Evolutionary conservation across 148 eudicot genomes (phyloP).

Genomic region (Silene conica): DNA sequence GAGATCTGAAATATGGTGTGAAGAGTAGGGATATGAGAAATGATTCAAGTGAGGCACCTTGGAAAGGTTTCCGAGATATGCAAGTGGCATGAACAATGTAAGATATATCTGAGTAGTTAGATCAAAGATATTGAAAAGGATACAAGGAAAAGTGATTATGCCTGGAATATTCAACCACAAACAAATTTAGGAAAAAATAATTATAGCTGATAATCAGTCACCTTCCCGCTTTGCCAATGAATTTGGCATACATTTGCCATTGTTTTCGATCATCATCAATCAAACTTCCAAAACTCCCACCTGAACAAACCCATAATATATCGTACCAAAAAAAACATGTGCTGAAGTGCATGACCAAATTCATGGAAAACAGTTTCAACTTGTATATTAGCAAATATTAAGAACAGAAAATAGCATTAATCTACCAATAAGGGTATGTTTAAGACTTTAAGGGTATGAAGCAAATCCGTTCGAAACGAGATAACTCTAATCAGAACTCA

Average conservation of each 20-base stretch:
- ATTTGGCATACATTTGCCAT: slow-evolving; percentile 99
- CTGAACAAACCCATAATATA: slow-evolving; percentile 54
- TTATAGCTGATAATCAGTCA: slow-evolving; percentile 8
- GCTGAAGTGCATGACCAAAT: slow-evolving; percentile 99
- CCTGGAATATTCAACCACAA: neutral
- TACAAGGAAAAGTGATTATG: neutral
- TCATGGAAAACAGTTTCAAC: slow-evolving; percentile 99
- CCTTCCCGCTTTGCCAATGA: slow-evolving; percentile 99
- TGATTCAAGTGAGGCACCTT: slow-evolving; percentile 74
- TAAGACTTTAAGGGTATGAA: slow-evolving; percentile 1
- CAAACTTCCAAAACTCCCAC: slow-evolving; percentile 86
- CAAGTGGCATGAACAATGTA: slow-evolving; percentile 71
- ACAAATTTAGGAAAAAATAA: neutral
- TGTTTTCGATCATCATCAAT: slow-evolving; percentile 96
- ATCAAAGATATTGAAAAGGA: slow-evolving; percentile 78
- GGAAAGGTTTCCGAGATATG: slow-evolving; percentile 95
- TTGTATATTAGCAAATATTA: slow-evolving; percentile 30
- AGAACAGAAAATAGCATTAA: neutral
- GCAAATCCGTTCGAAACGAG: neutral
- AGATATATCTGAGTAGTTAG: slow-evolving; percentile 79
- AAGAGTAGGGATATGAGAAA: neutral
- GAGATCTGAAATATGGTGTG: neutral
- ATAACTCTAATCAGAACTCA: neutral
- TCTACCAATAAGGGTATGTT: neutral
- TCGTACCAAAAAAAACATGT: too few relatives aligned